A percentile compares a stretch with the other conserved stretches of the same genome.
Evolutionary conservation across 139 green algal species (phyloP).

Genomic region (Asterochloris sp.): DNA sequence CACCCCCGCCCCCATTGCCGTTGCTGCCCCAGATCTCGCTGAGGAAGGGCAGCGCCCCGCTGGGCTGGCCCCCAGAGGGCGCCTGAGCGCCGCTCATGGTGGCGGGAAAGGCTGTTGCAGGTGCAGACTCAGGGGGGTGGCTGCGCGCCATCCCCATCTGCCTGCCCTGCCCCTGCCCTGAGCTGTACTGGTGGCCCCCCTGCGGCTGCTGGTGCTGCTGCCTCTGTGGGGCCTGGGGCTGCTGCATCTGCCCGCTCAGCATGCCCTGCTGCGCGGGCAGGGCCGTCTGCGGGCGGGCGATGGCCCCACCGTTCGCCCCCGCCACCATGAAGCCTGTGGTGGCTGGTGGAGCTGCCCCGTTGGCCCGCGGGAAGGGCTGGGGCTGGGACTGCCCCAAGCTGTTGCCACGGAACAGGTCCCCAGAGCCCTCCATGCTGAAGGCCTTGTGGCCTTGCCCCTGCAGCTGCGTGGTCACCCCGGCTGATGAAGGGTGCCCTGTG

Average conservation of each 20-base stretch:
- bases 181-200: background rate
- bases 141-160: background rate
- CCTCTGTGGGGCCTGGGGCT: background rate
- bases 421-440: too few relatives aligned
- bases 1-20: background rate
- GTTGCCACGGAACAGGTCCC: too few relatives aligned
- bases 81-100: background rate
- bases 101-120: background rate
- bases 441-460: too few relatives aligned
- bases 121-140: background rate
- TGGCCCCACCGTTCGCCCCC: too few relatives aligned
- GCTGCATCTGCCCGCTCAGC: background rate
- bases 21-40: conserved; percentile 5
- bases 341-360: too few relatives aligned
- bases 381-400: too few relatives aligned
- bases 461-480: too few relatives aligned
- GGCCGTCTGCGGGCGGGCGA: too few relatives aligned
- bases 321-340: too few relatives aligned
- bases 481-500: too few relatives aligned
- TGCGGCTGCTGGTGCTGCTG: conserved; percentile 6
- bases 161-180: background rate
- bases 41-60: background rate
- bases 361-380: too few relatives aligned
- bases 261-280: background rate
- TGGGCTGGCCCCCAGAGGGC: background rate